Conservation (phyloP, 1,284 basidiomycete genomes). For the Golubevia pallescens region DNA sequence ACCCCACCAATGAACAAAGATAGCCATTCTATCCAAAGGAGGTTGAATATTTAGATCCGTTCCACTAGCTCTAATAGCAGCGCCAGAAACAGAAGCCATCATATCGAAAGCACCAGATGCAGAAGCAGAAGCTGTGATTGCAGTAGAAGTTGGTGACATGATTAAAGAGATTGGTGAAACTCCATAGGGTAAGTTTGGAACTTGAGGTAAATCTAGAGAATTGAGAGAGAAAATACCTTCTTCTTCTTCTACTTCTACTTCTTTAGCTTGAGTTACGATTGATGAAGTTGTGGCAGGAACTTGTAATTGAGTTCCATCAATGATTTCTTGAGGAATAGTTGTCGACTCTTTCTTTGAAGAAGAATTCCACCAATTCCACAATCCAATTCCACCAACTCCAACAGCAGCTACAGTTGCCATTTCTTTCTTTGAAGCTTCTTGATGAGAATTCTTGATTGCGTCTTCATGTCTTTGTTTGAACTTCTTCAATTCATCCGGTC, state of each 20-base stretch:
- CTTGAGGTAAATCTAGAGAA: background rate
- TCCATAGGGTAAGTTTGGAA: constrained; percentile 11
- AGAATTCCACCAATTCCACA: too few relatives aligned
- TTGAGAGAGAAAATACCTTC: too few relatives aligned
- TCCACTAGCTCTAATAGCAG: constrained; percentile 22
- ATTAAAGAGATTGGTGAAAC: constrained; percentile 33
- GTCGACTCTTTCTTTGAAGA: too few relatives aligned
- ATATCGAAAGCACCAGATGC: constrained; percentile 36
- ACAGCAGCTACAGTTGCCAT: too few relatives aligned
- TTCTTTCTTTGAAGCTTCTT: too few relatives aligned
- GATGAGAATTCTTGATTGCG: too few relatives aligned
- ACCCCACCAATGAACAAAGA: constrained; percentile 59
- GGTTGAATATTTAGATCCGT: constrained; percentile 26
- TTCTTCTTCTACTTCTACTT: too few relatives aligned
- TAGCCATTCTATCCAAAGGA: constrained; percentile 47
- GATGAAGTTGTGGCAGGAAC: background rate
- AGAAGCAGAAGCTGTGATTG: constrained; percentile 6
- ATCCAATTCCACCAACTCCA: too few relatives aligned
- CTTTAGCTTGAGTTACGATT: background rate
- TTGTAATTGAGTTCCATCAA: background rate
- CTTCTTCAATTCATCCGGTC: too few relatives aligned
- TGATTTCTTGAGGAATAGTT: background rate
- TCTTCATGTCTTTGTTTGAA: too few relatives aligned
- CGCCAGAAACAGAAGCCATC: constrained; percentile 35
- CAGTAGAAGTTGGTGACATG: constrained; percentile 18